phyloP scores from a whole-genome alignment of 306 rosid genomes.

The Sophora flavescens region DNA sequence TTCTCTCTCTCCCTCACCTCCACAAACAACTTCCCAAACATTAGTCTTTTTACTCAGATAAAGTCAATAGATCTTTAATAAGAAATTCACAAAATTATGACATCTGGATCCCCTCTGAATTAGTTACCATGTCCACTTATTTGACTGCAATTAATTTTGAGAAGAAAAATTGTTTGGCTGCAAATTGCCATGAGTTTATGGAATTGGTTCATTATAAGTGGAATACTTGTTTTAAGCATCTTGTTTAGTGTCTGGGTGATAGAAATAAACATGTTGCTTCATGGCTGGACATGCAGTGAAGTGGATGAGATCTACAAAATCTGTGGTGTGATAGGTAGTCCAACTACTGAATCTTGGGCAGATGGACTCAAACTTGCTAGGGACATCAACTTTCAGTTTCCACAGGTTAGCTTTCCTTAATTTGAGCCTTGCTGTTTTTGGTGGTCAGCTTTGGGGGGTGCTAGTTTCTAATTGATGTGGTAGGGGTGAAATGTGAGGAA shows the following conservation, averaged over 20 bases:
- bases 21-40: constrained; percentile 13
- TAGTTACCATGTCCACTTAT: constrained; percentile 2
- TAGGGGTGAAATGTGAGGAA: constrained; percentile 13
- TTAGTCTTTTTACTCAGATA: background rate
- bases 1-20: background rate
- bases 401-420: constrained; percentile 64
- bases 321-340: constrained; percentile 90
- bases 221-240: constrained; percentile 9
- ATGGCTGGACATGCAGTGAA: constrained; percentile 65
- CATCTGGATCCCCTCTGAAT: constrained; percentile 6
- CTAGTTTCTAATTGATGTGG: constrained; percentile 10
- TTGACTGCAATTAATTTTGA: background rate
- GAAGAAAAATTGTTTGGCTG: background rate
- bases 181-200: background rate
- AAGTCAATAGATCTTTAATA: constrained; percentile 1
- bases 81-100: constrained; percentile 19
- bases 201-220: background rate
- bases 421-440: constrained; percentile 12
- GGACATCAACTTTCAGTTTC: constrained; percentile 87
- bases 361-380: constrained; percentile 89
- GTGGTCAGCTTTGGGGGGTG: background rate
- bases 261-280: constrained; percentile 23
- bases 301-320: constrained; percentile 93
- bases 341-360: constrained; percentile 82
- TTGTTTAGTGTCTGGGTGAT: constrained; percentile 16